phyloP scores from a whole-genome alignment of 306 rosid species.

The Corylus americana region DNA sequence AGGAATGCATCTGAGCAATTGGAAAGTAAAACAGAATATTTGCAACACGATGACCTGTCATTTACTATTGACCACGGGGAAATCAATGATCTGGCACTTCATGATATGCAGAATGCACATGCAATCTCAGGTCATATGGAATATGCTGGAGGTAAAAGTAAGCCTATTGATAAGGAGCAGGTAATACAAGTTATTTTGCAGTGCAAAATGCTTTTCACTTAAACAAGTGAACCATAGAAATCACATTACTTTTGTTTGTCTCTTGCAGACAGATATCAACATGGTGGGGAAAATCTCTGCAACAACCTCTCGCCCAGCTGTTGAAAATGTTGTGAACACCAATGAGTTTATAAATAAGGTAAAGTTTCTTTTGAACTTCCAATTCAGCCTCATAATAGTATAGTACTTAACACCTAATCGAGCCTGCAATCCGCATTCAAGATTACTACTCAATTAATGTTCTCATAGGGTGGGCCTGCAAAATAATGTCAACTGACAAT shows the following conservation, averaged over 20 bases:
- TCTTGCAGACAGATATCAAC: constrained; percentile 36
- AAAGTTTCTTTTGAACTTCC: constrained; percentile 5
- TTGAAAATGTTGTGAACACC: constrained; percentile 32
- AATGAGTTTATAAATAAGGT: constrained; percentile 43
- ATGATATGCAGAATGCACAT: constrained; percentile 42
- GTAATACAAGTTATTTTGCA: constrained; percentile 43
- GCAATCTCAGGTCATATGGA: constrained; percentile 37
- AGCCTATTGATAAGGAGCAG: constrained; percentile 43
- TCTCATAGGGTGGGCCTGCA: background rate
- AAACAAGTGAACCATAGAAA: constrained; percentile 3
- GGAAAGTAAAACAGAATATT: constrained; percentile 52
- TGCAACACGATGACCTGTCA: constrained; percentile 44
- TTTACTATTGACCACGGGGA: constrained; percentile 42
- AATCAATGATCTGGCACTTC: constrained; percentile 38
- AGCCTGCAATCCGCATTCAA: background rate
- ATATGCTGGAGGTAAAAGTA: constrained; percentile 46
- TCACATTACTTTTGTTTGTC: constrained; percentile 20
- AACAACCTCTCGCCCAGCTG: constrained; percentile 28
- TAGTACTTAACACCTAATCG: background rate
- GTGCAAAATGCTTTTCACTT: constrained; percentile 11
- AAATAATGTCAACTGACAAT: background rate
- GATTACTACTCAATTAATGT: constrained; percentile 1
- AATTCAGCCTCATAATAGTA: background rate
- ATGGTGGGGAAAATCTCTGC: constrained; percentile 33
- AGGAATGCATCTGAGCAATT: constrained; percentile 40